These are phyloP conservation scores for Gyrodon lividus DNA, from an alignment of 768 basidiomycete genomes.

Conservation along the genomic window DNA sequence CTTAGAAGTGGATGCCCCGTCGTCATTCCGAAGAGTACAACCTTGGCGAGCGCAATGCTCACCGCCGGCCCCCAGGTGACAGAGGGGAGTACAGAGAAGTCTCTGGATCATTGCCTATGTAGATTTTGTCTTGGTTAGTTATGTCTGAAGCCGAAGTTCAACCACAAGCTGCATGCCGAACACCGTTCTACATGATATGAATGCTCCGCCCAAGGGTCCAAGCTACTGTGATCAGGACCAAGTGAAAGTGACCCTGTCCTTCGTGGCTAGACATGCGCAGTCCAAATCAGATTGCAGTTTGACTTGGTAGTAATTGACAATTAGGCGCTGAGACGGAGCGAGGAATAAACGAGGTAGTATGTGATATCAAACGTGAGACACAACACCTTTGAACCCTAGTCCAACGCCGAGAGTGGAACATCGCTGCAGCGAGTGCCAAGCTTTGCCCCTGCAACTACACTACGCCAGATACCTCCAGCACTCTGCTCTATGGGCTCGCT, in stretches of 20 bases:
- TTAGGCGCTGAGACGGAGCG: conserved; percentile 5
- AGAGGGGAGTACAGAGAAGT: conserved; percentile 49
- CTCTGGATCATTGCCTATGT: conserved; percentile 27
- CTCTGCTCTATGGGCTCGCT: conserved; percentile 49
- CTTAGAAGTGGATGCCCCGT: conserved; percentile 43
- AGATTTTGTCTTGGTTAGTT: conserved; percentile 8
- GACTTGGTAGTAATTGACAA: not conserved
- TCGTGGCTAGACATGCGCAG: not conserved
- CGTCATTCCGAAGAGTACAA: conserved; percentile 54
- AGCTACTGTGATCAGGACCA: not conserved
- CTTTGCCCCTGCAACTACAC: not conserved
- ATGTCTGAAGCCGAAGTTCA: not conserved
- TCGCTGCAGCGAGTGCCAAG: not conserved
- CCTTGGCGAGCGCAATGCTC: conserved; percentile 36
- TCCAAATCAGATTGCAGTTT: not conserved
- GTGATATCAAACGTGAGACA: conserved; percentile 17
- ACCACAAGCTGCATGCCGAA: not conserved
- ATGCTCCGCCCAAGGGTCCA: not conserved
- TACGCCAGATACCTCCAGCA: not conserved
- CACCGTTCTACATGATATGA: not conserved
- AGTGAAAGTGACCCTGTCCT: not conserved
- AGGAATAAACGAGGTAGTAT: conserved; percentile 22
- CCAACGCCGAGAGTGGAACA: not conserved
- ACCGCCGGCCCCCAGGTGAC: conserved; percentile 28
- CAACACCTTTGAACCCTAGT: not conserved